These are phyloP conservation scores for Malus fusca DNA, from an alignment of 306 rosid genomes.

Conservation along the genomic window DNA sequence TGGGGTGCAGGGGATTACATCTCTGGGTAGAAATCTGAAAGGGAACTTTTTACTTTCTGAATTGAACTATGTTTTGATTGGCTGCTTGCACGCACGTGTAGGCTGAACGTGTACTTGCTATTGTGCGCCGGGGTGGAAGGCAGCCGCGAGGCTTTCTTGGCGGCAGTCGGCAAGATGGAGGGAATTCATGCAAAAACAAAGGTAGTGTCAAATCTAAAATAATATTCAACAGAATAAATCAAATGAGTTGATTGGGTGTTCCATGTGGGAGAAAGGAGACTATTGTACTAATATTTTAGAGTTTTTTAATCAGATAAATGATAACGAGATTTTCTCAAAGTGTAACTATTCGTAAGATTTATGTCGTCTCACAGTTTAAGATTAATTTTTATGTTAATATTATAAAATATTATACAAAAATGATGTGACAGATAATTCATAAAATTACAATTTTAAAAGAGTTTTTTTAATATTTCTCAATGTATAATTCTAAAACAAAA, in stretches of 20 bases:
- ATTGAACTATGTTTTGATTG: neutral
- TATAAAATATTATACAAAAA: too few relatives aligned
- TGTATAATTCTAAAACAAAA: neutral
- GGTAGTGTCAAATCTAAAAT: too few relatives aligned
- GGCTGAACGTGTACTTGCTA: neutral
- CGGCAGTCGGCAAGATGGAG: neutral
- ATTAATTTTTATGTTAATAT: too few relatives aligned
- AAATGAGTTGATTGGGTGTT: too few relatives aligned
- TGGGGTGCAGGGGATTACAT: neutral
- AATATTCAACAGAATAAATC: too few relatives aligned
- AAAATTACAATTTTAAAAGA: rapidly evolving
- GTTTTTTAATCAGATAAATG: too few relatives aligned
- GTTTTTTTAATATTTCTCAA: too few relatives aligned
- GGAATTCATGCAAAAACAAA: neutral
- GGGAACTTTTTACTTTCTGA: neutral
- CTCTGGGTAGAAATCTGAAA: neutral
- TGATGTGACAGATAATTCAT: rapidly evolving
- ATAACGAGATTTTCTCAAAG: rapidly evolving
- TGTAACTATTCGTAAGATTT: rapidly evolving
- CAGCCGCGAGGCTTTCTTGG: neutral
- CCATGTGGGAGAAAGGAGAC: too few relatives aligned
- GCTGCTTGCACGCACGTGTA: slow-evolving; percentile 5
- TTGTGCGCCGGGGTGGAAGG: neutral
- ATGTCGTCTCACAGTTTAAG: rapidly evolving
- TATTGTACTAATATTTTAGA: too few relatives aligned